Evolutionary conservation across 768 basidiomycete species (phyloP), one percentile per base, ranked within the genome.

Genomic region (Russula brevipes): DNA sequence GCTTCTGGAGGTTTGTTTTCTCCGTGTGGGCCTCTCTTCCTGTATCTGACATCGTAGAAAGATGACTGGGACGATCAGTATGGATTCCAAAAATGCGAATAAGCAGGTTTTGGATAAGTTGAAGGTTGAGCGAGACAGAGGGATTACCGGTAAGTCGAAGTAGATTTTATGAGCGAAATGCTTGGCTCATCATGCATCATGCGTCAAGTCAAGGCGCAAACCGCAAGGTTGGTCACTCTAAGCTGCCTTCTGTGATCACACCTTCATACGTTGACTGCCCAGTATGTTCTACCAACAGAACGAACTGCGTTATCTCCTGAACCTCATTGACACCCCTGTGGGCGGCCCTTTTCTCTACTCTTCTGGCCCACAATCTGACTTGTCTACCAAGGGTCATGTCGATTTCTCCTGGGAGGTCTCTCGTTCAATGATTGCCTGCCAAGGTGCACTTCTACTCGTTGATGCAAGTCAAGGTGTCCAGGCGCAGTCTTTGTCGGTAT

Each of bases 381-480:
- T 24, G 33, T 14, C 12, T 55, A 39, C 8, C 66, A 59, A 90
- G 84, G 95, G 97, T 2, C 97, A 99, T 75, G 97, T 98, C 42
- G 97, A 99, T 77, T 99, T 99, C 75, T 84, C 92, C 61, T 97
- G 94, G 86, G 96, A 98, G 74, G 93, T 99, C 39, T 89, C 93
- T 16, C 84, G 97, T 53, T 94, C 91, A 33, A 76, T 98, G 45
- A 87, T 93, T 4, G 94, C 96, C 38, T 97, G 91, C 68, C 91
- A 99, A 76, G 97, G 97, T 9, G 96, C 92, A 4, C 63, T 87
- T 31, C 70, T 83, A 9, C 76, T 98, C 69, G 94, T 98, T 2
- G 97, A 99, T 71, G 92, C 93, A n/a, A 93, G 91, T 57, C 95
- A 96, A 78, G 97, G 97, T 17, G 87, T 99, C 8, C 97, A 99